Percentiles rank a stretch among this genome's conserved stretches.
These are phyloP conservation scores for Botrytis medusae DNA, from an alignment of 2,329 filamentous ascomycete genomes.

Conservation along the genomic window DNA sequence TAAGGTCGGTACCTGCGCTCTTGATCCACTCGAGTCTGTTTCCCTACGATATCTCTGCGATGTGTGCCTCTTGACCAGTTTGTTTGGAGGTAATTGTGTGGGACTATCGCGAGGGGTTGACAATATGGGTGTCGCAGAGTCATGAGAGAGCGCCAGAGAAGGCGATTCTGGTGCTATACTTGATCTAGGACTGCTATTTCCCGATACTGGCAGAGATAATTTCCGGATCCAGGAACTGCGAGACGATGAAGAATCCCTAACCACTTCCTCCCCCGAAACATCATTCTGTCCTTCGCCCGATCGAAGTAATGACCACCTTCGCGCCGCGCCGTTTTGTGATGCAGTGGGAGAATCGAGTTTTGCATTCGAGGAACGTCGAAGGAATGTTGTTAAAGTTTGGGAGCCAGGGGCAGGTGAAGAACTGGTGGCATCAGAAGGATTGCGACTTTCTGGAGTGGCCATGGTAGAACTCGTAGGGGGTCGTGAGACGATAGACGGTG, in stretches of 20 bases:
- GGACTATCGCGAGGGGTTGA: slow-evolving; percentile 39
- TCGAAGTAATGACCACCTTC: slow-evolving; percentile 33
- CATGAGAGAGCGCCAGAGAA: slow-evolving; percentile 64
- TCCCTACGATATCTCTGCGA: slow-evolving; percentile 52
- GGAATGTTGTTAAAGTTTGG: slow-evolving; percentile 22
- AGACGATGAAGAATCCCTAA: slow-evolving; percentile 58
- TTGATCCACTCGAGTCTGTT: slow-evolving; percentile 49
- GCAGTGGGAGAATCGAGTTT: slow-evolving; percentile 31
- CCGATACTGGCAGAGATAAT: slow-evolving; percentile 65
- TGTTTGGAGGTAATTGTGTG: slow-evolving; percentile 62
- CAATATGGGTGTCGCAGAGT: slow-evolving; percentile 65
- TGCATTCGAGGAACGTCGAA: slow-evolving; percentile 26
- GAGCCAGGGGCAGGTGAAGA: slow-evolving; percentile 29
- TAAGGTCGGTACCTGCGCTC: slow-evolving; percentile 63
- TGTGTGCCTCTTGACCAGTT: slow-evolving; percentile 72
- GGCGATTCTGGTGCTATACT: slow-evolving; percentile 65
- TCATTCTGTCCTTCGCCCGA: slow-evolving; percentile 33
- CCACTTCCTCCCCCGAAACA: slow-evolving; percentile 31
- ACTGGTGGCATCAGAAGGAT: slow-evolving; percentile 20
- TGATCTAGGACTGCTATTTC: slow-evolving; percentile 63
- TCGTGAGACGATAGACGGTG: slow-evolving; percentile 33
- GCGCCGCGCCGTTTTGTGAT: slow-evolving; percentile 26
- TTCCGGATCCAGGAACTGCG: slow-evolving; percentile 71
- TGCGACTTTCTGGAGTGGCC: slow-evolving; percentile 32
- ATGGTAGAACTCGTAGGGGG: slow-evolving; percentile 36